Conservation (phyloP, 73 alveolate genomes). For the Paramecium bursaria region DNA sequence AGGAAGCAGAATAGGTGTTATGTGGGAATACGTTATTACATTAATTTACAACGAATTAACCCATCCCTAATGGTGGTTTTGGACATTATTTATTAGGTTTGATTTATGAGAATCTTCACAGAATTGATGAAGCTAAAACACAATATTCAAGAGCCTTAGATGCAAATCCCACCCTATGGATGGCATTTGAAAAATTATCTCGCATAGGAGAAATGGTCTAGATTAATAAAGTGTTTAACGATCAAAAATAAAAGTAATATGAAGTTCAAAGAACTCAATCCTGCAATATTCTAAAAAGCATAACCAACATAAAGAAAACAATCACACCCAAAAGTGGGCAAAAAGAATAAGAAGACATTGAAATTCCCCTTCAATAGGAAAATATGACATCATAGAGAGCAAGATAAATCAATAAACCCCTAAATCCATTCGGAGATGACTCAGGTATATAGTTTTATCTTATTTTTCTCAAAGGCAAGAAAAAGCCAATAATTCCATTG, state of each 20-base stretch:
- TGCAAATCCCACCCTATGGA: conserved; percentile 95
- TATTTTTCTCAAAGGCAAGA: conserved; percentile 41
- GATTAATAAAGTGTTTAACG: conserved; percentile 43
- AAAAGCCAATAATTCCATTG: conserved; percentile 3
- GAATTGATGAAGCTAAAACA: conserved; percentile 87
- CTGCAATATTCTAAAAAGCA: conserved; percentile 22
- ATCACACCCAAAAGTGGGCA: not conserved
- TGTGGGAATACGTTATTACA: conserved; percentile 68
- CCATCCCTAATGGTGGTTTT: conserved; percentile 94
- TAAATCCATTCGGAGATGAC: too few relatives aligned
- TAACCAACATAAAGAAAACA: conserved; percentile 2
- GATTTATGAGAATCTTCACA: conserved; percentile 80
- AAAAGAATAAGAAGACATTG: conserved; percentile 55
- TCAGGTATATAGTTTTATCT: too few relatives aligned
- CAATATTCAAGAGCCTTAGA: conserved; percentile 84
- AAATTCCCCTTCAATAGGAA: too few relatives aligned
- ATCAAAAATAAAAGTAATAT: conserved; percentile 28
- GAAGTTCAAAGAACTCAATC: not conserved
- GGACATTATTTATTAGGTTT: conserved; percentile 89
- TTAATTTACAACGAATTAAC: conserved; percentile 23
- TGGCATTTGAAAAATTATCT: conserved; percentile 92
- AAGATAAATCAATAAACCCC: too few relatives aligned
- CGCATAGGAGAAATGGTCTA: conserved; percentile 68
- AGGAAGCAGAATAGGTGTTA: conserved; percentile 93
- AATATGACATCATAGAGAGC: too few relatives aligned